Conservation (phyloP, 495 filamentous ascomycete species). For the Penicillium soppii region DNA sequence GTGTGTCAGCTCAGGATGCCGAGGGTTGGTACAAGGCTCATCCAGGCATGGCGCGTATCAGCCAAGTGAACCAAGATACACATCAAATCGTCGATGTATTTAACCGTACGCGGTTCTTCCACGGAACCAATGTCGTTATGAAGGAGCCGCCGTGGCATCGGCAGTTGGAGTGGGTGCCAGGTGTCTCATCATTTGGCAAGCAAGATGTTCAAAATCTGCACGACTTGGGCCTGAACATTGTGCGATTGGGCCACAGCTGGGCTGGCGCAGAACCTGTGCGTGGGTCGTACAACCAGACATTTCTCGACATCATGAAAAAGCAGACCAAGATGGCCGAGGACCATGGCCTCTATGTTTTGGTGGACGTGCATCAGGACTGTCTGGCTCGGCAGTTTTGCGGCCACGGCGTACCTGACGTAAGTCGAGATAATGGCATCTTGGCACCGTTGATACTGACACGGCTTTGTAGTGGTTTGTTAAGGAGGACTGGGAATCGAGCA, state of each 20-base stretch:
- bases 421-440: constrained; percentile 1
- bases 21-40: constrained; percentile 15
- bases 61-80: constrained; percentile 13
- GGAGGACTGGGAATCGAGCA: constrained; percentile 10
- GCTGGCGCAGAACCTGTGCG: constrained; percentile 17
- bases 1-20: constrained; percentile 8
- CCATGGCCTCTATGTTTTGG: constrained; percentile 19
- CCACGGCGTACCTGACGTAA: constrained; percentile 13
- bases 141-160: constrained; percentile 16
- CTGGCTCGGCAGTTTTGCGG: constrained; percentile 14
- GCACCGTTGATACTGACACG: constrained; percentile 7
- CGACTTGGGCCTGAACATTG: constrained; percentile 14
- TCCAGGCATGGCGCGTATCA: constrained; percentile 15
- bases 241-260: constrained; percentile 17
- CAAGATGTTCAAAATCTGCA: constrained; percentile 17
- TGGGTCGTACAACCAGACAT: constrained; percentile 18
- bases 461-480: constrained; percentile 15
- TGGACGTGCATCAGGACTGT: constrained; percentile 18
- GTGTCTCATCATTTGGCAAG: constrained; percentile 16
- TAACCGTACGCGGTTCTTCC: constrained; percentile 16
- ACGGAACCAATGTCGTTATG: constrained; percentile 18
- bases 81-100: constrained; percentile 17
- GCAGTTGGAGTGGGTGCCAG: constrained; percentile 14
- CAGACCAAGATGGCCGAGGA: constrained; percentile 20
- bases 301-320: constrained; percentile 20